Percentiles rank a stretch among this genome's conserved stretches.
Evolutionary conservation across 1,284 basidiomycete species (phyloP).

Genomic region (Pyrrhoderma lamaoense): DNA sequence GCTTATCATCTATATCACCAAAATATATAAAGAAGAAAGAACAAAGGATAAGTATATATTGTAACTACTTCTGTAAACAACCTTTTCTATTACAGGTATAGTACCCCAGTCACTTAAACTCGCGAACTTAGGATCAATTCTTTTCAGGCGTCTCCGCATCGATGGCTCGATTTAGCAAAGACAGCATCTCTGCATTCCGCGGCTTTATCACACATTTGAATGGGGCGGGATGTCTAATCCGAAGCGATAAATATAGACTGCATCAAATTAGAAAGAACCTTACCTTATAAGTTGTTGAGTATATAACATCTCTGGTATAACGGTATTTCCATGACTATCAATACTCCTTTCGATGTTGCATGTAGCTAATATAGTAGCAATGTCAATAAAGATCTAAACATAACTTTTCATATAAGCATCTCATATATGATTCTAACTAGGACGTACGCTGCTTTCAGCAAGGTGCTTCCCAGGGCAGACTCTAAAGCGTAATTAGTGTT

Average conservation of each 20-base stretch:
- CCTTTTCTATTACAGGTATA: too few relatives aligned
- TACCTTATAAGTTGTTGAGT: background rate
- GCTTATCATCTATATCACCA: too few relatives aligned
- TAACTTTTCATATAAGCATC: too few relatives aligned
- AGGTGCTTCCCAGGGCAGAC: conserved; percentile 14
- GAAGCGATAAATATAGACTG: too few relatives aligned
- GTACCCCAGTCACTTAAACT: too few relatives aligned
- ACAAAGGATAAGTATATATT: too few relatives aligned
- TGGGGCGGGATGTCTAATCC: conserved; percentile 17
- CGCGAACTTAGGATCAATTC: too few relatives aligned
- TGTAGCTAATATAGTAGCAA: conserved; percentile 14
- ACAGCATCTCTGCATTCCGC: conserved; percentile 1
- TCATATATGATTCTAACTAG: too few relatives aligned
- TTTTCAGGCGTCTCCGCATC: background rate
- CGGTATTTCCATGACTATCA: conserved; percentile 1
- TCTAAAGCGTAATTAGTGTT: background rate
- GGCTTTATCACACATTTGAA: conserved; percentile 20
- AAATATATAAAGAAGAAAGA: too few relatives aligned
- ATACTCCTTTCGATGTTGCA: conserved; percentile 14
- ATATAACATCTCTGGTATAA: conserved; percentile 1
- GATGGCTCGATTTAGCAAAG: conserved; percentile 1
- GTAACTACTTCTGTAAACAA: too few relatives aligned
- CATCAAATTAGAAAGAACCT: too few relatives aligned
- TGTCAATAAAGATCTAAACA: conserved; percentile 14
- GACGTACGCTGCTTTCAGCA: conserved; percentile 5